Evolutionary conservation across 2,329 filamentous ascomycete genomes (phyloP).

Genomic region (Alternaria brassicae): DNA sequence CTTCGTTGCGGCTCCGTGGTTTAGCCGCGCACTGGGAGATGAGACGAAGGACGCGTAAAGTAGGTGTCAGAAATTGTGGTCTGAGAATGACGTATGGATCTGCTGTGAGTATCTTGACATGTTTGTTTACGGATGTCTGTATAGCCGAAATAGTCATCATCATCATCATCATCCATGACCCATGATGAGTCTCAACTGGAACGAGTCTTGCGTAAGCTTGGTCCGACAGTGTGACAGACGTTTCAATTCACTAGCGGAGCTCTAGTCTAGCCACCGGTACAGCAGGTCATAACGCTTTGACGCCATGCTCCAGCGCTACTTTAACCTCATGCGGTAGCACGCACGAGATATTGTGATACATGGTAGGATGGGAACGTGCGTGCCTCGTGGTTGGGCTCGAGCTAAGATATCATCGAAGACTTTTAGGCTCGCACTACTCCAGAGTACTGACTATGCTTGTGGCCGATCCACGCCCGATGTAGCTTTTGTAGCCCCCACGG

Average conservation of each 20-base stretch:
- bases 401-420: not conserved
- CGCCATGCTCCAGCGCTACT: not conserved
- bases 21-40: conserved; percentile 8
- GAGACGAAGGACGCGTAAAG: conserved; percentile 1
- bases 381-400: conserved; percentile 13
- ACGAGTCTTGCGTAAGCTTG: conserved; percentile 1
- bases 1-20: conserved; percentile 14
- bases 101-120: not conserved
- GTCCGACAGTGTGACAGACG: conserved; percentile 1
- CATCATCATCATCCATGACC: not conserved
- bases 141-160: not conserved
- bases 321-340: not conserved
- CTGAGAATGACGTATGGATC: conserved; percentile 5
- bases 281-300: not conserved
- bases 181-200: not conserved
- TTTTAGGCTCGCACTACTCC: conserved; percentile 3
- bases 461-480: conserved; percentile 7
- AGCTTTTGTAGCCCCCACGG: not conserved
- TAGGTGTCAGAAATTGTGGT: conserved; percentile 2
- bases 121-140: not conserved
- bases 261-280: conserved; percentile 3
- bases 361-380: conserved; percentile 2
- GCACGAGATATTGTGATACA: conserved; percentile 1
- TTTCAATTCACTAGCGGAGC: conserved; percentile 1
- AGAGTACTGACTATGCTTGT: conserved; percentile 6